Evolutionary conservation across 2,329 filamentous ascomycete species (phyloP).

Genomic region (Colletotrichum phormii): DNA sequence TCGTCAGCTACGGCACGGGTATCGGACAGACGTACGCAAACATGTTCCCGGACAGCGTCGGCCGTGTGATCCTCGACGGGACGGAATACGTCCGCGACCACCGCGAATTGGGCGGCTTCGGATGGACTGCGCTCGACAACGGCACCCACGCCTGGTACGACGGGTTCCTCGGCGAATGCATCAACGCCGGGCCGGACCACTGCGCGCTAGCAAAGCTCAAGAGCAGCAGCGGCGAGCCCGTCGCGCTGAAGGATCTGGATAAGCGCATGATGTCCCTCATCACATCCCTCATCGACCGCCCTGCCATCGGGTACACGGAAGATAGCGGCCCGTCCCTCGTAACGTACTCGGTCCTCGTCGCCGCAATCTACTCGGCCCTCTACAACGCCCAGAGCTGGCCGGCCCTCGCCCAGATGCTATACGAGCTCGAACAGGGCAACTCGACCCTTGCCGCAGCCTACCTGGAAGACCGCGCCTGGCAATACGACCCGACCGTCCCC

Average conservation of each 20-base stretch:
- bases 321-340: constrained; percentile 55
- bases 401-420: constrained; percentile 53
- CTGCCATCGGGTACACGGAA: constrained; percentile 51
- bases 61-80: constrained; percentile 61
- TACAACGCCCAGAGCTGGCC: constrained; percentile 59
- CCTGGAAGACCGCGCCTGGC: constrained; percentile 53
- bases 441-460: constrained; percentile 53
- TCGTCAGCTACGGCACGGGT: constrained; percentile 64
- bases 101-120: constrained; percentile 58
- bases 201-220: constrained; percentile 56
- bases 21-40: constrained; percentile 64
- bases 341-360: constrained; percentile 57
- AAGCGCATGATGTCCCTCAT: constrained; percentile 53
- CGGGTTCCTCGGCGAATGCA: constrained; percentile 62
- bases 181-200: constrained; percentile 58
- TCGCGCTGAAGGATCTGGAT: constrained; percentile 51
- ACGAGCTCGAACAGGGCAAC: constrained; percentile 58
- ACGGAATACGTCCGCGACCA: constrained; percentile 61
- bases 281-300: constrained; percentile 50
- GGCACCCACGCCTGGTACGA: constrained; percentile 61
- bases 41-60: constrained; percentile 62
- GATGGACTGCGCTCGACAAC: constrained; percentile 60
- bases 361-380: constrained; percentile 52
- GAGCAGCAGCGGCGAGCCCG: constrained; percentile 40
- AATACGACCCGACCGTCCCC: constrained; percentile 53